Evolutionary conservation across 331 rosid genomes (phyloP), one percentile per base, ranked within the genome.

Genomic region (Stylosanthes scabra): DNA sequence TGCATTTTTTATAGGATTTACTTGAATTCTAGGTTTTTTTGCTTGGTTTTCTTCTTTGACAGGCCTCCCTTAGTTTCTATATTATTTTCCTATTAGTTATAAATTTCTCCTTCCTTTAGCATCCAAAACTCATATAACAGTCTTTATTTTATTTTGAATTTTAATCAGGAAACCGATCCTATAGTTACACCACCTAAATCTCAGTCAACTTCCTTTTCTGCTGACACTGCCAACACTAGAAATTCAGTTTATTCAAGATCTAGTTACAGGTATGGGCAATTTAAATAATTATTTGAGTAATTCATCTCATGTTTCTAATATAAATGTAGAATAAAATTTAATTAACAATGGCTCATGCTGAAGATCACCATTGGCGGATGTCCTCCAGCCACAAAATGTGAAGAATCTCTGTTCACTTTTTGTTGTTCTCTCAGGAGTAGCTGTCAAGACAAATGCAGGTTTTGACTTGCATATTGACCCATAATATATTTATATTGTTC

Each of bases 281-380:
- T 16, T 15, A 49, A 71, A 56, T 63, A 20, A 49, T 57, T 63
- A 62, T 62, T 39, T 37, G 63, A 72, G 8, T 2, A 72, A 42
- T 50, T 37, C 50, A 28, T 59, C 7, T 45, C 20, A 41, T 47
- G 41, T 39, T 79, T 57, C 58, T 50, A 14, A 29, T 59, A 4
- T 59, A 29, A 50, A 52, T 15, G 61, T 7, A 37, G 78, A 51
- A 70, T 6, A 70, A 54, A n/a, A 76, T 69, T 20, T 56, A 66
- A 25, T 65, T 63, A 62, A 68, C 72, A 72, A 52, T 25, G 60
- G 58, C 72, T 82, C 51, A 56, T 83, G 84, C 81, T 77, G 89
- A 72, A 91, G 97, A 86, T 91, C 96, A 59, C 77, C 84, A 65
- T 67, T 89, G 87, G 85, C 85, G n/a, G 82, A 84, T 78, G 87